Evolutionary conservation across 2,329 filamentous ascomycete genomes (phyloP).

Genomic region (Penicillium sp.): DNA sequence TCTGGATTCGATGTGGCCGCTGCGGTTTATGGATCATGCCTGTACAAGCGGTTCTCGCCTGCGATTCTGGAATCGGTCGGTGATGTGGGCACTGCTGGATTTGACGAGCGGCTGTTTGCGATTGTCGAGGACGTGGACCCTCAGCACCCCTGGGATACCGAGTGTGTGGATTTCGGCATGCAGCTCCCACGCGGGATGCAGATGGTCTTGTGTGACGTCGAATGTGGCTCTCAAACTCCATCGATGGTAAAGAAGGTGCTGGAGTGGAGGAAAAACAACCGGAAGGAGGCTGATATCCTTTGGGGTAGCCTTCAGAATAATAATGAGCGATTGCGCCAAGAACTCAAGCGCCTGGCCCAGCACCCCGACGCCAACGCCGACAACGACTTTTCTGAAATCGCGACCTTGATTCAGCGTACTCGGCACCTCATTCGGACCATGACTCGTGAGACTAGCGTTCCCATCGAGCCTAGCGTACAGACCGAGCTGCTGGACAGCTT

Average conservation of each 20-base stretch:
- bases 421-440: constrained; percentile 71
- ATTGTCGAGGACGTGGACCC: constrained; percentile 65
- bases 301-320: constrained; percentile 75
- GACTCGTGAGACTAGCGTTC: constrained; percentile 73
- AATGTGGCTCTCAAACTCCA: constrained; percentile 90
- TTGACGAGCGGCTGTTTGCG: constrained; percentile 65
- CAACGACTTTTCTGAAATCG: constrained; percentile 57
- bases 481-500: constrained; percentile 81
- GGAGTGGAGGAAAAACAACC: constrained; percentile 72
- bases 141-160: constrained; percentile 71
- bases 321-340: constrained; percentile 71
- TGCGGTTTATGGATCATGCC: constrained; percentile 87
- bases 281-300: constrained; percentile 65
- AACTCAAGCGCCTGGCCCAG: constrained; percentile 60
- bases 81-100: constrained; percentile 67
- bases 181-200: constrained; percentile 73
- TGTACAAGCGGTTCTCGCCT: constrained; percentile 92
- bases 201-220: constrained; percentile 92
- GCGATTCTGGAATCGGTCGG: constrained; percentile 69
- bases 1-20: constrained; percentile 94
- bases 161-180: constrained; percentile 71
- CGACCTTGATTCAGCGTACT: constrained; percentile 55
- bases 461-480: constrained; percentile 86
- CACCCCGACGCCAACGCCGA: constrained; percentile 46
- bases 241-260: constrained; percentile 94